Percentiles rank a stretch among this genome's conserved stretches.
phyloP scores from a whole-genome alignment of 2,329 filamentous ascomycete species.

The Hymenoscyphus repandus region DNA sequence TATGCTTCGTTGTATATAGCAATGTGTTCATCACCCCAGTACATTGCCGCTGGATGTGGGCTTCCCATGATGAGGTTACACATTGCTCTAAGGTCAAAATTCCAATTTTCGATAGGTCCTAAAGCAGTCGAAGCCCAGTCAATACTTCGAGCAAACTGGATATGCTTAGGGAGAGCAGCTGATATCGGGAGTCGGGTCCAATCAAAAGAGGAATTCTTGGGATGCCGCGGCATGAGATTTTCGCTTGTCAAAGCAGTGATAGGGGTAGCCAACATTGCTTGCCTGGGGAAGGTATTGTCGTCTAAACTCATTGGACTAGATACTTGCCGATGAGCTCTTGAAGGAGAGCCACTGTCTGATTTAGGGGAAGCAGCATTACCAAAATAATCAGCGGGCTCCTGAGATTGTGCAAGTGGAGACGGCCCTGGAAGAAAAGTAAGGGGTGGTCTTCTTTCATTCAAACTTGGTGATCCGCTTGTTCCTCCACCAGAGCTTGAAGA shows the following conservation, averaged over 20 bases:
- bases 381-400: conserved; percentile 27
- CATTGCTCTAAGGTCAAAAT: conserved; percentile 67
- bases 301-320: conserved; percentile 7
- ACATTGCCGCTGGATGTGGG: conserved; percentile 70
- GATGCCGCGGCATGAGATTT: conserved; percentile 12
- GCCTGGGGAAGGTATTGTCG: conserved; percentile 8
- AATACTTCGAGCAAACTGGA: conserved; percentile 64
- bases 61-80: conserved; percentile 78
- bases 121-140: conserved; percentile 71
- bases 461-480: conserved; percentile 13
- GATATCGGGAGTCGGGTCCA: conserved; percentile 70
- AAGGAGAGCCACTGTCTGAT: background rate
- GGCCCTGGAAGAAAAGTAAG: background rate
- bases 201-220: conserved; percentile 52
- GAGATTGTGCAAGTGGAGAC: conserved; percentile 13
- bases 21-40: conserved; percentile 68
- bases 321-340: background rate
- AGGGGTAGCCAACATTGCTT: conserved; percentile 17
- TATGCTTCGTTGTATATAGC: conserved; percentile 71
- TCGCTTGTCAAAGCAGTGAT: conserved; percentile 8
- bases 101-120: conserved; percentile 72
- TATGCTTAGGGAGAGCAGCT: conserved; percentile 61
- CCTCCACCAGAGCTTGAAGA: conserved; percentile 19
- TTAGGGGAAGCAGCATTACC: conserved; percentile 13
- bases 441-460: conserved; percentile 16